phyloP scores from a whole-genome alignment of 78 protist genomes.

The Pigoraptor vietnamica region DNA sequence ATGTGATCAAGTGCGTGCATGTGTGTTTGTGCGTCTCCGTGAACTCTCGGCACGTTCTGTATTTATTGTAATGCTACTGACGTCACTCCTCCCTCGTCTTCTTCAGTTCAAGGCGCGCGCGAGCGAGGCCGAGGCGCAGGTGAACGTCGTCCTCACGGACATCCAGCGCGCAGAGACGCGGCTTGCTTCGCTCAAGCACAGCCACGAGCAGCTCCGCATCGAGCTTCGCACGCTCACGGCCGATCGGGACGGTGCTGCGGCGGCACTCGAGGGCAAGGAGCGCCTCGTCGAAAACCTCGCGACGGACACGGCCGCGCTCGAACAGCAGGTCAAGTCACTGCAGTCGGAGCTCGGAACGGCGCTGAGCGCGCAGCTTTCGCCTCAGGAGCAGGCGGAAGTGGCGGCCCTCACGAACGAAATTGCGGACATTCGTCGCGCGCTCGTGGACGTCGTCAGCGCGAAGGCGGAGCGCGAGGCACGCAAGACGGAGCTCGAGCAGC shows the following conservation, averaged over 20 bases:
- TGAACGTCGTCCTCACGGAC: background rate
- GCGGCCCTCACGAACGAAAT: background rate
- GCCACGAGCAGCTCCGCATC: background rate
- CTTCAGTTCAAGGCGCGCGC: background rate
- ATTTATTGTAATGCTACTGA: too few species aligned
- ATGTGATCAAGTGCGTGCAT: too few species aligned
- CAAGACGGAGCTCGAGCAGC: background rate
- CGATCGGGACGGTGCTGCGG: background rate
- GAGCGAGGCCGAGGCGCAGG: background rate
- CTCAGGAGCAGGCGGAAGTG: constrained; percentile 10
- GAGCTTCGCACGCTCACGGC: background rate
- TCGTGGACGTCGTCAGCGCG: background rate
- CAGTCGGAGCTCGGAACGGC: constrained; percentile 11
- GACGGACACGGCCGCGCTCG: too few species aligned
- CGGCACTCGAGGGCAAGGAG: background rate
- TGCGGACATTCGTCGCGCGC: background rate
- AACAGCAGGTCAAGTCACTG: background rate
- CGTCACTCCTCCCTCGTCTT: background rate
- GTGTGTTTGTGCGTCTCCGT: background rate
- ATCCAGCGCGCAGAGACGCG: background rate
- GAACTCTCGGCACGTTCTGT: background rate
- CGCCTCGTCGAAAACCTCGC: background rate
- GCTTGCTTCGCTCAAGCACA: background rate
- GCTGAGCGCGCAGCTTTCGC: background rate
- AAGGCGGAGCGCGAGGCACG: background rate